These are phyloP conservation scores for Aspergillus fructus DNA, from an alignment of 2,329 filamentous ascomycete species.

Conservation along the genomic window DNA sequence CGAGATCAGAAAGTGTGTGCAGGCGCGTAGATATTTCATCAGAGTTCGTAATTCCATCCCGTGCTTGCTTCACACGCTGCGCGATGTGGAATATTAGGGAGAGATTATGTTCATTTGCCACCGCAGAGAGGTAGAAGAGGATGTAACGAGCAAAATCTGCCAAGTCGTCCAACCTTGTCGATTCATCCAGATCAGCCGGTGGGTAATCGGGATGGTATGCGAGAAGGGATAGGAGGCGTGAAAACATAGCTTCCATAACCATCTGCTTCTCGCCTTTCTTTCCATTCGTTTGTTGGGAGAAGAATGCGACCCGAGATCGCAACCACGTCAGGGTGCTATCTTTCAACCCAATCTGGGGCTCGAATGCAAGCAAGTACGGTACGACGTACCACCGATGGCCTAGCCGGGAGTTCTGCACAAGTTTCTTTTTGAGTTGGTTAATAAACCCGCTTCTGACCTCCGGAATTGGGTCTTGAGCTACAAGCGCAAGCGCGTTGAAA, in stretches of 20 bases:
- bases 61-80: constrained; percentile 86
- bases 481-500: constrained; percentile 78
- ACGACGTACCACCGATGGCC: constrained; percentile 85
- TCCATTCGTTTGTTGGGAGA: constrained; percentile 47
- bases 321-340: constrained; percentile 83
- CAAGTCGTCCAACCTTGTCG: constrained; percentile 58
- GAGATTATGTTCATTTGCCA: constrained; percentile 83
- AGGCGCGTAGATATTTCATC: constrained; percentile 52
- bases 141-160: constrained; percentile 85
- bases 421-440: constrained; percentile 75
- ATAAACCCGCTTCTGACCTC: constrained; percentile 78
- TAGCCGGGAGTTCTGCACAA: constrained; percentile 61
- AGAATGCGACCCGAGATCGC: constrained; percentile 71
- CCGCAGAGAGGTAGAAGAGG: constrained; percentile 78
- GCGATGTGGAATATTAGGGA: constrained; percentile 88
- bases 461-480: constrained; percentile 74
- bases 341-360: constrained; percentile 73
- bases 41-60: constrained; percentile 69
- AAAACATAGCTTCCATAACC: constrained; percentile 77
- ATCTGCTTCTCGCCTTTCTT: constrained; percentile 51
- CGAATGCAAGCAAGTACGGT: constrained; percentile 86
- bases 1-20: constrained; percentile 84
- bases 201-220: constrained; percentile 91
- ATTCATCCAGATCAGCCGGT: constrained; percentile 34
- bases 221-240: constrained; percentile 79